phyloP scores from a whole-genome alignment of 2,329 filamentous ascomycete species.

The Ophiobolus disseminans region DNA sequence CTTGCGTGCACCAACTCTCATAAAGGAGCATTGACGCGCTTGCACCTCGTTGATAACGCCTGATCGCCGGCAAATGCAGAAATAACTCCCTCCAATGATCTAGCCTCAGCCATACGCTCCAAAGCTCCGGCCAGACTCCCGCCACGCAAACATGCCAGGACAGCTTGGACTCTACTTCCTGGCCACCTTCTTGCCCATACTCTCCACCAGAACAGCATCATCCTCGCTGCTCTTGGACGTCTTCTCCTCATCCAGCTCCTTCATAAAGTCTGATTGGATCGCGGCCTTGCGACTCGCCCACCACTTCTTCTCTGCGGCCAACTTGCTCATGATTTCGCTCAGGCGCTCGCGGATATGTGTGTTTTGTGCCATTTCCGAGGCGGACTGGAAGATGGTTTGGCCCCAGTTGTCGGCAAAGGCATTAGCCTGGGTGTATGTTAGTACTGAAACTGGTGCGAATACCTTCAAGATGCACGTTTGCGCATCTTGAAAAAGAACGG shows the following conservation, averaged over 20 bases:
- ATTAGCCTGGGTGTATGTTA: constrained; percentile 72
- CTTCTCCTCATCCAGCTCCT: constrained; percentile 74
- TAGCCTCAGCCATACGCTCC: neutral
- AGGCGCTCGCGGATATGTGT: constrained; percentile 75
- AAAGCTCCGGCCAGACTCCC: too few species aligned
- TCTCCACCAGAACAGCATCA: constrained; percentile 25
- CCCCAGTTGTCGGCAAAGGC: constrained; percentile 89
- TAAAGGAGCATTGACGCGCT: neutral
- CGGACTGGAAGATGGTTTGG: constrained; percentile 93
- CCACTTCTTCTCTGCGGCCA: constrained; percentile 81
- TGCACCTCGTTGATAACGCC: too few species aligned
- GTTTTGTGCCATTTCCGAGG: constrained; percentile 94
- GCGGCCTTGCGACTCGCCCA: constrained; percentile 83
- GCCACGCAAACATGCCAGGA: too few species aligned
- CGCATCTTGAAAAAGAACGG: too few species aligned
- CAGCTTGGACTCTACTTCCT: constrained; percentile 48
- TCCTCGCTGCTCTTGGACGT: constrained; percentile 31
- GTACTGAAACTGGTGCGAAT: too few species aligned
- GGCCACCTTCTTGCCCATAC: constrained; percentile 11
- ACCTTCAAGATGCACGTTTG: too few species aligned
- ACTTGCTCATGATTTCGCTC: constrained; percentile 74
- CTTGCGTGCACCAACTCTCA: neutral
- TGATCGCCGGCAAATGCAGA: constrained; percentile 2
- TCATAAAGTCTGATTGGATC: constrained; percentile 80
- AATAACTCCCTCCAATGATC: neutral